These are phyloP conservation scores for Pyronema omphalodes DNA, from an alignment of 495 filamentous ascomycete species.

Conservation along the genomic window DNA sequence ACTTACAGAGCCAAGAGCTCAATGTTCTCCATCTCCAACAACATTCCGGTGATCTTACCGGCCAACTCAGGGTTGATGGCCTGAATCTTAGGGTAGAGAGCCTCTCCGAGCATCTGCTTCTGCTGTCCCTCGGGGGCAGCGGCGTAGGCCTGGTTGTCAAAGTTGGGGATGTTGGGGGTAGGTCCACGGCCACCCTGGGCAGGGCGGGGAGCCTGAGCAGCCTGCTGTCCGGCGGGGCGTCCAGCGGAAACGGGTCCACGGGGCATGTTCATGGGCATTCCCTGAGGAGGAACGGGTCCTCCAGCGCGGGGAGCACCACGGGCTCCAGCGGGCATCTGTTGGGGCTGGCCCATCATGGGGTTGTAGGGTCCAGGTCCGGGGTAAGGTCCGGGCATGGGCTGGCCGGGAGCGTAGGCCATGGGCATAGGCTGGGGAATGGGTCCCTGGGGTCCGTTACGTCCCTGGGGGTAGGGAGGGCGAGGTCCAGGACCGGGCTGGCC, in stretches of 20 bases:
- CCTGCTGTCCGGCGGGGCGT: constrained; percentile 11
- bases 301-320: constrained; percentile 14
- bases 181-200: constrained; percentile 21
- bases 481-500: constrained; percentile 61
- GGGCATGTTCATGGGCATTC: constrained; percentile 14
- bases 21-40: constrained; percentile 93
- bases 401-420: constrained; percentile 25
- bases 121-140: constrained; percentile 47
- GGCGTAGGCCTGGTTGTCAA: constrained; percentile 19
- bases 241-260: constrained; percentile 22
- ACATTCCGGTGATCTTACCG: constrained; percentile 99
- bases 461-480: constrained; percentile 30
- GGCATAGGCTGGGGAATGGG: constrained; percentile 30
- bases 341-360: constrained; percentile 20
- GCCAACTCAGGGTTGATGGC: constrained; percentile 81
- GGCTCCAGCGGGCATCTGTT: constrained; percentile 16
- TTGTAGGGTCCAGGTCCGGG: constrained; percentile 26
- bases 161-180: constrained; percentile 30
- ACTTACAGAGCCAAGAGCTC: constrained; percentile 94
- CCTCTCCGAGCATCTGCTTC: constrained; percentile 96
- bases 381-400: constrained; percentile 22
- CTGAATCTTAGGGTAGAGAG: constrained; percentile 94
- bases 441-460: constrained; percentile 39
- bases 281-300: constrained; percentile 14
- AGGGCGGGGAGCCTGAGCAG: constrained; percentile 18